phyloP scores from a whole-genome alignment of 768 basidiomycete genomes.

The Suillus cothurnatus region DNA sequence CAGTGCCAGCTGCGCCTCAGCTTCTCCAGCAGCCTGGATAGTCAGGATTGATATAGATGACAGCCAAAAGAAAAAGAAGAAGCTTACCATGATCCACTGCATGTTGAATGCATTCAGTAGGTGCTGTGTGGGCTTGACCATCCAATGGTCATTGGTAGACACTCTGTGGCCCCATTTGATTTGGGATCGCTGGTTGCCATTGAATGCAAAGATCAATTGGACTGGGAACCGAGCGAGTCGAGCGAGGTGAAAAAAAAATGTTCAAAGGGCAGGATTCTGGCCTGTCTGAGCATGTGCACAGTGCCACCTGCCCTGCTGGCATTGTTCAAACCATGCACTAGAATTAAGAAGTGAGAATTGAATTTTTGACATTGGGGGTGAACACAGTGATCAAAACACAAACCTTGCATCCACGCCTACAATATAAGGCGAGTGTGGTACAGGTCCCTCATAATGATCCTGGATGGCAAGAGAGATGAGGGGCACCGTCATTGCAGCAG shows the following conservation, averaged over 20 bases:
- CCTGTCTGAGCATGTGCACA: neutral
- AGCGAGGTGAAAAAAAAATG: neutral
- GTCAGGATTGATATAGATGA: no score
- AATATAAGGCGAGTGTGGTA: neutral
- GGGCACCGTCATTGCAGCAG: neutral
- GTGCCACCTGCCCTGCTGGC: constrained; percentile 6
- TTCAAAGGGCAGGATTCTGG: neutral
- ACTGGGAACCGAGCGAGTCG: neutral
- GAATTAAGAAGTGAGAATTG: no score
- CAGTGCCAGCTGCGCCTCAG: neutral
- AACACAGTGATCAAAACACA: neutral
- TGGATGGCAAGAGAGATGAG: neutral
- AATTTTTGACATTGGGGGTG: no score
- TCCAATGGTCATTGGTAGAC: constrained; percentile 8
- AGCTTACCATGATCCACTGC: neutral
- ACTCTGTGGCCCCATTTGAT: neutral
- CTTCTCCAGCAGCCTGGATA: neutral
- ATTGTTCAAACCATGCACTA: neutral
- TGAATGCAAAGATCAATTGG: neutral
- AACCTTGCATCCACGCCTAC: neutral
- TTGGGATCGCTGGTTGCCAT: neutral
- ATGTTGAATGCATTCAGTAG: neutral
- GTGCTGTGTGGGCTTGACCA: neutral
- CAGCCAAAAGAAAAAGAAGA: neutral
- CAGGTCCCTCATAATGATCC: neutral